Conservation (phyloP, 2,329 filamentous ascomycete species). For the Penicillium rolfsii region DNA sequence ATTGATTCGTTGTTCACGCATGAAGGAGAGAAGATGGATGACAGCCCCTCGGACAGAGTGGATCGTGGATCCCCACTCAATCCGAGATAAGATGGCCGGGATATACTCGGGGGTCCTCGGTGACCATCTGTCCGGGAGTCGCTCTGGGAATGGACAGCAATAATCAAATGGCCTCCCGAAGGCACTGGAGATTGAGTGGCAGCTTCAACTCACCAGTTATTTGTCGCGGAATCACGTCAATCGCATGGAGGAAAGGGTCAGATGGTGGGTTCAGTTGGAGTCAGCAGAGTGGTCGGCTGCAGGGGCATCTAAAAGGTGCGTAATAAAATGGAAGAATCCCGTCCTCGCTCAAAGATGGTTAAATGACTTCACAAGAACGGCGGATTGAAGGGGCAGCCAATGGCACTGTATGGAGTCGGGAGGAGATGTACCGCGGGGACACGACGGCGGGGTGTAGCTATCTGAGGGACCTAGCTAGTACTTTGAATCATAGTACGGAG, state of each 20-base stretch:
- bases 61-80: slow-evolving; percentile 8
- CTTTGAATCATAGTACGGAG: not conserved
- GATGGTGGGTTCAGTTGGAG: not conserved
- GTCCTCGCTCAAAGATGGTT: not conserved
- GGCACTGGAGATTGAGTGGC: not conserved
- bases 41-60: not conserved
- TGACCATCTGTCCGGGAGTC: not conserved
- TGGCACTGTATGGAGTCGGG: not conserved
- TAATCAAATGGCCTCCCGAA: not conserved
- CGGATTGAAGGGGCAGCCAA: not conserved
- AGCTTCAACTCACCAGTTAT: not conserved
- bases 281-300: not conserved
- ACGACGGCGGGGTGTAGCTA: not conserved
- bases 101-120: slow-evolving; percentile 8
- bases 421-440: slow-evolving; percentile 2
- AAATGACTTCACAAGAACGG: not conserved
- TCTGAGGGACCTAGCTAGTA: not conserved
- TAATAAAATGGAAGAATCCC: too few species aligned
- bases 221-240: not conserved
- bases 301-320: too few species aligned
- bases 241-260: not conserved
- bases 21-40: not conserved
- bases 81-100: slow-evolving; percentile 17
- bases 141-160: not conserved
- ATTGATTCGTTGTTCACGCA: not conserved